Evolutionary conservation across 2,329 filamentous ascomycete species (phyloP).

Genomic region (Zymoseptoria brevis): DNA sequence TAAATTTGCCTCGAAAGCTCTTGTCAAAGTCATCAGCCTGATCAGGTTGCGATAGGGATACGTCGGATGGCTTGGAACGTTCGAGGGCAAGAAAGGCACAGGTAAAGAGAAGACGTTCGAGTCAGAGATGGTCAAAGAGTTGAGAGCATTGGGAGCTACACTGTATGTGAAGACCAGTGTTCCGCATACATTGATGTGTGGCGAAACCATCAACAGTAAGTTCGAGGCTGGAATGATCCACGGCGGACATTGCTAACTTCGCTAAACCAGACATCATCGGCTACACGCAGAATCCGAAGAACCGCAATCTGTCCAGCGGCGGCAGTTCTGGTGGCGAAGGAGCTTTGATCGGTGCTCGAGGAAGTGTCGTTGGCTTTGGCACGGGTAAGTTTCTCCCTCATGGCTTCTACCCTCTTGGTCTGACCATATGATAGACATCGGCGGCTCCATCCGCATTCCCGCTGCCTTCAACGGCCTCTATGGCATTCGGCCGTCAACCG

Average conservation of each 20-base stretch:
- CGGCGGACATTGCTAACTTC: not conserved
- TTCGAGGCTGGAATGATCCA: not conserved
- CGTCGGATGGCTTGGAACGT: slow-evolving; percentile 56
- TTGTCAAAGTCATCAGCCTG: not conserved
- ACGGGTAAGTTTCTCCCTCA: slow-evolving; percentile 44
- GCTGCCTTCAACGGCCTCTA: slow-evolving; percentile 53
- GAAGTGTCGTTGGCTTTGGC: slow-evolving; percentile 50
- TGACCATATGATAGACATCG: slow-evolving; percentile 24
- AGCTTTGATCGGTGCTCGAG: slow-evolving; percentile 47
- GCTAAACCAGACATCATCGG: slow-evolving; percentile 44
- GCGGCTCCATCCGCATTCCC: slow-evolving; percentile 52
- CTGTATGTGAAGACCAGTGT: slow-evolving; percentile 51
- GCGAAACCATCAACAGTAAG: slow-evolving; percentile 50
- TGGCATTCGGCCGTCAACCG: slow-evolving; percentile 45
- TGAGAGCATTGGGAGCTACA: slow-evolving; percentile 47
- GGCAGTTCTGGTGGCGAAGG: slow-evolving; percentile 55
- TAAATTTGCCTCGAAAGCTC: not conserved
- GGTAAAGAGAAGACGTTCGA: slow-evolving; percentile 46
- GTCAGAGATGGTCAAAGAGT: slow-evolving; percentile 50
- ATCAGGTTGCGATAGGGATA: slow-evolving; percentile 39
- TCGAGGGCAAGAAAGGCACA: slow-evolving; percentile 47
- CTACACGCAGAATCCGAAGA: slow-evolving; percentile 50
- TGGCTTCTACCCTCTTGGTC: slow-evolving; percentile 35
- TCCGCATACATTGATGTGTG: slow-evolving; percentile 49
- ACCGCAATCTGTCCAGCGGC: slow-evolving; percentile 46